Conservation (phyloP, 345 rosid species). For the Populus euphratica region DNA sequence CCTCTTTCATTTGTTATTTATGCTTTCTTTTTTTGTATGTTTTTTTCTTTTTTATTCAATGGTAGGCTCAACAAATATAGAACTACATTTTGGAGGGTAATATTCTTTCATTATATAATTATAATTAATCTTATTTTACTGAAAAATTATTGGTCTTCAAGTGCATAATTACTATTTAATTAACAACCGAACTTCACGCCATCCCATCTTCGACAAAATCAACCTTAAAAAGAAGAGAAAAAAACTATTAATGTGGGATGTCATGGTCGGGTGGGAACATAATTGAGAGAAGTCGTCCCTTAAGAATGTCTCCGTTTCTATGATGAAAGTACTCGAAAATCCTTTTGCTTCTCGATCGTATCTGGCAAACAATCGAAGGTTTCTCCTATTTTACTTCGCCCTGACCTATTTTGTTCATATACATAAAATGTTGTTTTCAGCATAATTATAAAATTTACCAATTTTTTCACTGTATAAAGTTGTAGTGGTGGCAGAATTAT, state of each 20-base stretch:
- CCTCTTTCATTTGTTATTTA: too few species aligned
- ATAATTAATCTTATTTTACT: too few species aligned
- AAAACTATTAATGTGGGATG: not conserved
- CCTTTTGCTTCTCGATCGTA: not conserved
- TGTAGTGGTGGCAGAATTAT: too few species aligned
- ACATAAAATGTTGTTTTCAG: too few species aligned
- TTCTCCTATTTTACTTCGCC: not conserved
- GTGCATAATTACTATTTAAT: not conserved
- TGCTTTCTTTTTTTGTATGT: too few species aligned
- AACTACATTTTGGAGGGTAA: too few species aligned
- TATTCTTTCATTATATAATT: too few species aligned
- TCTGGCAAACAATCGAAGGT: not conserved
- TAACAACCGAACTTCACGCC: not conserved
- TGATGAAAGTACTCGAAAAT: not conserved
- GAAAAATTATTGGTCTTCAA: not conserved
- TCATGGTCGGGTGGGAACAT: not conserved
- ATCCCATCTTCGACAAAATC: not conserved
- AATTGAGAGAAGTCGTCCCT: not conserved
- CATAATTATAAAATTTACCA: too few species aligned
- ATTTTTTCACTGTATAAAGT: too few species aligned
- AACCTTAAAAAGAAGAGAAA: not conserved
- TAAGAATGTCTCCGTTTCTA: not conserved
- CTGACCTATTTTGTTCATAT: not conserved
- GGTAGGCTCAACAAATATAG: too few species aligned
- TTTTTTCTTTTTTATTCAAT: too few species aligned